Base-by-base conservation (phyloP, 495 filamentous ascomycete genomes). In the Oleoguttula mirabilis region DNA sequence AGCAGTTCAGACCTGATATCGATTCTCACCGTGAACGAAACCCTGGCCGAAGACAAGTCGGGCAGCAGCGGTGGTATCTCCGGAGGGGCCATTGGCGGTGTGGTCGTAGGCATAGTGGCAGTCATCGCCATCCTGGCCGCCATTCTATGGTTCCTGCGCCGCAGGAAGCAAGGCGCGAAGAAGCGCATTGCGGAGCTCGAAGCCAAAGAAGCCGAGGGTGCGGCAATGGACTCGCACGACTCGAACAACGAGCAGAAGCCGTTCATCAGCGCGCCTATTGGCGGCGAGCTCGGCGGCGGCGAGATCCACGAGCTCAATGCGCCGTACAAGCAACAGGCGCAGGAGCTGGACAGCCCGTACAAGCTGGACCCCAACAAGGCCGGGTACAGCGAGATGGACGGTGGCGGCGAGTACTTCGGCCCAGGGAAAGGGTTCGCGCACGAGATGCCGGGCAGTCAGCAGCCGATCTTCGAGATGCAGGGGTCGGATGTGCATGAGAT, bases 1-100 rank as follows among this genome's bases (percentile, higher is more conserved):
- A 54, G 39, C n/a, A 66, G 11, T 14, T n/a, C 25, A 1, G 57
- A 66, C 23, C 57, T 82, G 25, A 54, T 72, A 39, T 50, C 58
- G 12, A 76, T 80, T 39, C 63, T 64, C 3, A 45, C 39, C 34
- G 50, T 56, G 3, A 65, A 67, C 41, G 75, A 65, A 41, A 64
- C 66, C 0, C 69, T 67, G 32, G 59, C 62, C n/a, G 16, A 19
- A 20, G 45, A 48, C 8, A 12, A 19, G 12, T 15, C 12, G 6
- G 32, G 57, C 55, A 32, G 4, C 15, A 23, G 34, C 36, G 35
- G 34, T 22, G 32, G 40, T 23, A 12, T 55, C 2, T 43, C 50
- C 2, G 23, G 31, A 15, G 57, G 51, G 23, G 51, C 49, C 19
- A 55, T 57, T 8, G 57, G 49, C 4, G 58, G 58, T 19, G 58